phyloP scores from a whole-genome alignment of 768 basidiomycete genomes.

The Wakefieldia striispora region DNA sequence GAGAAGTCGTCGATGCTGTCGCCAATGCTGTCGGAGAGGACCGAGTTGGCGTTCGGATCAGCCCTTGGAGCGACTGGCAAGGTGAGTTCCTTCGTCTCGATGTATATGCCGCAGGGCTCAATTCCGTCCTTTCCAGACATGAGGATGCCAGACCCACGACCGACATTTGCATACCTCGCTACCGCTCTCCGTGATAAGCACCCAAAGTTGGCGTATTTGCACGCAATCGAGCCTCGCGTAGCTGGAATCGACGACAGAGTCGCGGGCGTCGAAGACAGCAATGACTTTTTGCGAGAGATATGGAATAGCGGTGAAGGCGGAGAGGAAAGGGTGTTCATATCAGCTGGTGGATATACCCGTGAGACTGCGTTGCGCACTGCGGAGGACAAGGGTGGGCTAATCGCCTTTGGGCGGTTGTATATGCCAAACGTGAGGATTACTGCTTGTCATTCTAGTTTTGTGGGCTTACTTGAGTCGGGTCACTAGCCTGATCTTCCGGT shows the following conservation, averaged over 20 bases:
- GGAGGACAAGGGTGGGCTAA: not conserved
- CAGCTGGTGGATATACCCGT: constrained; percentile 1
- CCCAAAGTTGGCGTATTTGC: constrained; percentile 47
- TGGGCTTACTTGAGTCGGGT: not conserved
- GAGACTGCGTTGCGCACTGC: too few relatives aligned
- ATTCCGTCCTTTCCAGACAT: constrained; percentile 36
- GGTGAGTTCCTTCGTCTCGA: constrained; percentile 23
- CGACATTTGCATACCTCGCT: constrained; percentile 49
- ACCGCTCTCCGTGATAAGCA: constrained; percentile 32
- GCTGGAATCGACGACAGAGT: constrained; percentile 7
- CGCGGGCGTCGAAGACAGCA: constrained; percentile 26
- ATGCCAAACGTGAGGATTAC: not conserved
- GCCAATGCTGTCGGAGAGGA: too few relatives aligned
- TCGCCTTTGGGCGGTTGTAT: constrained; percentile 29
- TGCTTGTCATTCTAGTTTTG: not conserved
- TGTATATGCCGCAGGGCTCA: not conserved
- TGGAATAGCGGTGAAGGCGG: constrained; percentile 1
- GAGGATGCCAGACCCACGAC: constrained; percentile 32
- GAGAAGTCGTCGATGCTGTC: too few relatives aligned
- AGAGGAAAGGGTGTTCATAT: too few relatives aligned
- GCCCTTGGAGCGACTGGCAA: constrained; percentile 52
- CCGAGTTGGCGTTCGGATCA: too few relatives aligned
- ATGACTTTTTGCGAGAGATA: constrained; percentile 39
- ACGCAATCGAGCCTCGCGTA: constrained; percentile 43
- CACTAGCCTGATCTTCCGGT: constrained; percentile 30